Evolutionary conservation across 192 early-diverging fungal species (phyloP).

Genomic region (Linderina pennispora): DNA sequence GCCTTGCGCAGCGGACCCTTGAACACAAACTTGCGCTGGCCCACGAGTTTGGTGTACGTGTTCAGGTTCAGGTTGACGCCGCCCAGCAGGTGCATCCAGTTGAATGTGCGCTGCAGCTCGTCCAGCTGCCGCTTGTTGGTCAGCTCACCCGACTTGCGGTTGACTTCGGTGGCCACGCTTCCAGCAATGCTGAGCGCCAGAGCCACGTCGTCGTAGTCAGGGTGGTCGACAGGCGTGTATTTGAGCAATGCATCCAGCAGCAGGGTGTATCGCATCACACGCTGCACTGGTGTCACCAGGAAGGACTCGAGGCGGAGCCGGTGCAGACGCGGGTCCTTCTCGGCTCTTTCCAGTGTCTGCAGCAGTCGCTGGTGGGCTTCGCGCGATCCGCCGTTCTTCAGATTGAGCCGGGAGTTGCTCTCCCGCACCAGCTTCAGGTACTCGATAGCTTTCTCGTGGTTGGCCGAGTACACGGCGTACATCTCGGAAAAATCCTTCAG

Average conservation of each 20-base stretch:
- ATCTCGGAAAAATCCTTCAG: conserved; percentile 47
- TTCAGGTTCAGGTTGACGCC: conserved; percentile 44
- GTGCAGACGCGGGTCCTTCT: conserved; percentile 36
- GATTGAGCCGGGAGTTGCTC: conserved; percentile 36
- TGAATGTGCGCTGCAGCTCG: conserved; percentile 43
- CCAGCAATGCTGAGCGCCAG: conserved; percentile 39
- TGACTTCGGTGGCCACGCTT: conserved; percentile 43
- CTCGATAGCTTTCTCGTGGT: conserved; percentile 45
- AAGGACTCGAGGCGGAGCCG: conserved; percentile 43
- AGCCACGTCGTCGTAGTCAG: conserved; percentile 41
- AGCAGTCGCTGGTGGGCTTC: conserved; percentile 39
- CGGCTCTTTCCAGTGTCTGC: conserved; percentile 37
- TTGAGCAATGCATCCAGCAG: conserved; percentile 44
- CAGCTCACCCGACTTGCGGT: conserved; percentile 45
- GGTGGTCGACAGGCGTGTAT: conserved; percentile 39
- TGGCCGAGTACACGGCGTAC: conserved; percentile 45
- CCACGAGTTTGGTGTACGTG: conserved; percentile 42
- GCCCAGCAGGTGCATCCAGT: conserved; percentile 42
- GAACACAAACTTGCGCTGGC: conserved; percentile 45
- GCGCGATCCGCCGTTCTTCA: conserved; percentile 30
- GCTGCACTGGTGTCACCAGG: conserved; percentile 40
- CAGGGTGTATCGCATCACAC: conserved; percentile 45
- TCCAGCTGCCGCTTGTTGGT: conserved; percentile 39
- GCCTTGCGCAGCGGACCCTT: conserved; percentile 46
- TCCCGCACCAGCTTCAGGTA: conserved; percentile 45